phyloP scores from a whole-genome alignment of 208 protist species.

The Wallacemonas sp. region DNA sequence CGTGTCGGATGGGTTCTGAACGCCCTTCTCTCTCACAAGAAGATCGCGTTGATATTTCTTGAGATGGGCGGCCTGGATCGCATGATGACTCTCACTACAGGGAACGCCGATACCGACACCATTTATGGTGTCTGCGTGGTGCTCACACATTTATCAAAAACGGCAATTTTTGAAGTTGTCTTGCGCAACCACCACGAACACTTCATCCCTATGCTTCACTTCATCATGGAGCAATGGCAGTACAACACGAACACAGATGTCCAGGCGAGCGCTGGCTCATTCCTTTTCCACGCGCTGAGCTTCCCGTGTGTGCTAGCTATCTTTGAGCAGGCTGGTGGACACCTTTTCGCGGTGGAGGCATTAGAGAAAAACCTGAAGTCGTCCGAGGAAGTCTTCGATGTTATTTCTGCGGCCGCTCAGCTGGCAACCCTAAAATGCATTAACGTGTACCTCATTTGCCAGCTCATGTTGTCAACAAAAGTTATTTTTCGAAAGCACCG shows the following conservation, averaged over 20 bases:
- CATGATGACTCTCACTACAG: constrained; percentile 51
- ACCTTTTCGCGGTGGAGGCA: constrained; percentile 44
- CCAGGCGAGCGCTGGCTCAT: constrained; percentile 66
- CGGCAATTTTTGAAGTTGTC: constrained; percentile 73
- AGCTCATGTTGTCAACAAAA: constrained; percentile 82
- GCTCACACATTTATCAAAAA: constrained; percentile 61
- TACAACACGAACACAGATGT: constrained; percentile 54
- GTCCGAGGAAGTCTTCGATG: constrained; percentile 78
- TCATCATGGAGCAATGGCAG: constrained; percentile 70
- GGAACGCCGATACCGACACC: constrained; percentile 37
- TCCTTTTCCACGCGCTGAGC: constrained; percentile 78
- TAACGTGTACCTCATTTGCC: constrained; percentile 77
- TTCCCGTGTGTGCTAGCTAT: constrained; percentile 75
- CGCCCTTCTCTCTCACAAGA: constrained; percentile 75
- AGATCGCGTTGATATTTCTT: constrained; percentile 75
- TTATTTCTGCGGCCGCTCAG: constrained; percentile 54
- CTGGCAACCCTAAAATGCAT: constrained; percentile 65
- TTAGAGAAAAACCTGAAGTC: constrained; percentile 51
- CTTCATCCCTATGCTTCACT: constrained; percentile 73
- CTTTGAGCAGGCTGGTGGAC: constrained; percentile 64
- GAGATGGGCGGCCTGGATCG: constrained; percentile 56
- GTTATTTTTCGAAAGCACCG: constrained; percentile 85
- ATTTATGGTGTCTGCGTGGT: constrained; percentile 76
- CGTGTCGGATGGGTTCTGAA: constrained; percentile 74
- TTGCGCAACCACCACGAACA: constrained; percentile 57